Percentiles rank a stretch among this genome's conserved stretches.
phyloP scores from a whole-genome alignment of 495 filamentous ascomycete genomes.

The Hypomontagnella monticulosa region DNA sequence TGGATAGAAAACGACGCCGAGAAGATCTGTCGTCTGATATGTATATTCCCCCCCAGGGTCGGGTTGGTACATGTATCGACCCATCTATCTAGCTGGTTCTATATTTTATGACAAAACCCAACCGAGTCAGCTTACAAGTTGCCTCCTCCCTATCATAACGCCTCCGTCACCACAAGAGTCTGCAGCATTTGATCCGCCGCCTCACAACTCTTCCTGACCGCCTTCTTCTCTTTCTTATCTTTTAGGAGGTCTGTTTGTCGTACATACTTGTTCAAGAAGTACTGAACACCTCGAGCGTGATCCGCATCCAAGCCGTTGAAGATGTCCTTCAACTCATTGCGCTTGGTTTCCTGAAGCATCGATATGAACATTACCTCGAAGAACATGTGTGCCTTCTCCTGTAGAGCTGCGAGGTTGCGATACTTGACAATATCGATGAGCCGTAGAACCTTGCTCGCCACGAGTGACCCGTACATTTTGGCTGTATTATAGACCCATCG shows the following conservation, averaged over 20 bases:
- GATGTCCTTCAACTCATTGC: conserved; percentile 26
- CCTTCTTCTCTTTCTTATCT: conserved; percentile 66
- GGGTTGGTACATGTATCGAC: no score
- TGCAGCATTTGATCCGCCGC: conserved; percentile 68
- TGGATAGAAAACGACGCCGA: no score
- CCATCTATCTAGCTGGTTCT: no score
- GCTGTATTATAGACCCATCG: conserved; percentile 89
- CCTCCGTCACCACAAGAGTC: conserved; percentile 52
- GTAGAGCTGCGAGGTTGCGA: conserved; percentile 80
- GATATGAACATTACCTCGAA: conserved; percentile 82
- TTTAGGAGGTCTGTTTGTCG: conserved; percentile 76
- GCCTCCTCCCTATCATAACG: conserved; percentile 18
- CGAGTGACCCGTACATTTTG: conserved; percentile 80
- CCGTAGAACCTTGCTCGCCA: conserved; percentile 70
- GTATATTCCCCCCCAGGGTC: no score
- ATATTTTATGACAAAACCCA: not conserved
- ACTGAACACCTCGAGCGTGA: conserved; percentile 75
- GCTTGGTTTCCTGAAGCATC: conserved; percentile 67
- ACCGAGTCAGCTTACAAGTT: conserved; percentile 12
- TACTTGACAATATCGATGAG: conserved; percentile 72
- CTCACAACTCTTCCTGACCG: conserved; percentile 76
- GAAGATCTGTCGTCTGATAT: no score
- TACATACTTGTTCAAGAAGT: conserved; percentile 80
- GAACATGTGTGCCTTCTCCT: conserved; percentile 78
- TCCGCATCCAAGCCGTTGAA: conserved; percentile 54